Percentiles rank a stretch among this genome's conserved stretches.
These are phyloP conservation scores for Myxozyma udenii DNA, from an alignment of 805 yeast genomes.

Conservation along the genomic window DNA sequence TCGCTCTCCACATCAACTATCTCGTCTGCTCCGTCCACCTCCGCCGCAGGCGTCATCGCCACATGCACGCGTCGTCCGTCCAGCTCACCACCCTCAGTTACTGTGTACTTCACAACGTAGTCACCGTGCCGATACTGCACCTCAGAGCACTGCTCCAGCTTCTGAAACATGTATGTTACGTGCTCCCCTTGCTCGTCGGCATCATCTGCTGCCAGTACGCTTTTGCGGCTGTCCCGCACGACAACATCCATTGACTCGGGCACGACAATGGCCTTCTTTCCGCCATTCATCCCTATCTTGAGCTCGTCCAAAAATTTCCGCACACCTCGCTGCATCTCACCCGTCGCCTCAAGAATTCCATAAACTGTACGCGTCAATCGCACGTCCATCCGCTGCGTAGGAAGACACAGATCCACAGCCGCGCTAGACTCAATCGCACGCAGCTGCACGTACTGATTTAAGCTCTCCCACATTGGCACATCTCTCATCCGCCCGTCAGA, in stretches of 20 bases:
- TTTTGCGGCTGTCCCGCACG: neutral
- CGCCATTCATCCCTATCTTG: conserved; percentile 4
- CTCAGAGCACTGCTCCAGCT: conserved; percentile 19
- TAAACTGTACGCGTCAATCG: conserved; percentile 13
- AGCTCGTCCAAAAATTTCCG: conserved; percentile 7
- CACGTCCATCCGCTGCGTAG: conserved; percentile 14
- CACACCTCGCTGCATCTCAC: conserved; percentile 6
- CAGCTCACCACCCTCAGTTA: conserved; percentile 22
- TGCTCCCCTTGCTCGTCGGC: neutral
- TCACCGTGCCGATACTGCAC: conserved; percentile 11
- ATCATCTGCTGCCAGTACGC: neutral
- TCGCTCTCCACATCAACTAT: conserved; percentile 1
- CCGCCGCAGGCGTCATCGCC: conserved; percentile 1
- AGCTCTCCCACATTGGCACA: conserved; percentile 1
- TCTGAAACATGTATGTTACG: conserved; percentile 15
- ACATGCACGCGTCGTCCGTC: conserved; percentile 24
- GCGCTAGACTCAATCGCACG: conserved; percentile 2
- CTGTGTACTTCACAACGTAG: conserved; percentile 11
- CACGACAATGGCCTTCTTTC: conserved; percentile 2
- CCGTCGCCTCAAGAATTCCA: neutral
- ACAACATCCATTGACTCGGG: conserved; percentile 12
- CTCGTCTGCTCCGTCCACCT: neutral
- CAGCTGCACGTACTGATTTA: neutral
- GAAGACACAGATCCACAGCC: conserved; percentile 14
- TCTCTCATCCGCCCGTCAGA: too few relatives aligned